phyloP scores from a whole-genome alignment of 2,329 filamentous ascomycete genomes.

The Neofusicoccum laricinum region DNA sequence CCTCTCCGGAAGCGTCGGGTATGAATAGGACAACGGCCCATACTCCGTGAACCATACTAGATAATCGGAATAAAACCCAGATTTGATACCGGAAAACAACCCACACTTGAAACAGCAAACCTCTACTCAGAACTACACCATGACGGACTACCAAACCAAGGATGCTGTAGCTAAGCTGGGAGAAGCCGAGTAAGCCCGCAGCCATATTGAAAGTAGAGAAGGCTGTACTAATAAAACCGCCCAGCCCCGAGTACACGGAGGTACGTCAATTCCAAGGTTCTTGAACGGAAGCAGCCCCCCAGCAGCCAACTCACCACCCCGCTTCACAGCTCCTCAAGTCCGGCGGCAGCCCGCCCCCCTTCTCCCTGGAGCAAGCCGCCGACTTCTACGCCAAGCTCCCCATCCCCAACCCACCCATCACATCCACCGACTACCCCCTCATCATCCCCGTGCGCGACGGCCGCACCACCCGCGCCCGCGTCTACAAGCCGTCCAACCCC shows the following conservation, averaged over 20 bases:
- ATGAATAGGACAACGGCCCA: no score
- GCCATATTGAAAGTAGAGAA: background rate
- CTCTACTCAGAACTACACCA: background rate
- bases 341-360: background rate
- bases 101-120: no score
- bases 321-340: background rate
- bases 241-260: background rate
- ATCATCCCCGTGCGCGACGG: background rate
- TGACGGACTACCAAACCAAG: background rate
- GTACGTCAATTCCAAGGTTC: background rate
- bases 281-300: background rate
- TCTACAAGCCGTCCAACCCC: background rate
- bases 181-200: background rate
- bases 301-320: background rate
- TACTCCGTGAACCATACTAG: no score
- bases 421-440: background rate
- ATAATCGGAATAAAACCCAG: no score
- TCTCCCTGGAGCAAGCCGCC: background rate
- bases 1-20: no score
- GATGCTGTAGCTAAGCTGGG: background rate
- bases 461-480: background rate
- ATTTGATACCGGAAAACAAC: no score
- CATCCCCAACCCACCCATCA: background rate
- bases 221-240: background rate
- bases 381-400: background rate